Conservation (phyloP, 2,329 filamentous ascomycete genomes). For the Periconia digitata region DNA sequence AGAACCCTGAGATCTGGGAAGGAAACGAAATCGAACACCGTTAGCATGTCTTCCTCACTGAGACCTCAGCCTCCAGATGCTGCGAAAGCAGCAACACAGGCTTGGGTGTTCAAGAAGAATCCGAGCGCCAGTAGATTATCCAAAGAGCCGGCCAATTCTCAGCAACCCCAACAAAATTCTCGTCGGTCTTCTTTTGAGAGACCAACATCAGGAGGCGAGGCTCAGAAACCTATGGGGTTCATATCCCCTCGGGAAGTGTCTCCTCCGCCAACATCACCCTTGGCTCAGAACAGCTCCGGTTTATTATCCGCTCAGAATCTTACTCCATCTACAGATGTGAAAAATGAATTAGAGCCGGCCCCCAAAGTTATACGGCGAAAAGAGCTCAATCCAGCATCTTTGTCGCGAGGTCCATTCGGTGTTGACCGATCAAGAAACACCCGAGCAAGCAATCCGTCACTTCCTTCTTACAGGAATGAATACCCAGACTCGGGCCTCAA, state of each 20-base stretch:
- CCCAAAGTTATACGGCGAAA: slow-evolving; percentile 19
- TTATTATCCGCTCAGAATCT: slow-evolving; percentile 16
- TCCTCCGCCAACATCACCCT: slow-evolving; percentile 23
- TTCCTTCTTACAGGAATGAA: slow-evolving; percentile 53
- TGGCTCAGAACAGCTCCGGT: slow-evolving; percentile 25
- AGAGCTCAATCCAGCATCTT: slow-evolving; percentile 7
- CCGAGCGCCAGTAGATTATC: slow-evolving; percentile 18
- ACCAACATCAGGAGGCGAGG: slow-evolving; percentile 13
- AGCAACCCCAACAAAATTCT: slow-evolving; percentile 17
- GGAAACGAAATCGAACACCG: slow-evolving; percentile 49
- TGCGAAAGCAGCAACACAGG: slow-evolving; percentile 63
- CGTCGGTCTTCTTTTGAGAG: slow-evolving; percentile 33
- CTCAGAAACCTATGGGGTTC: slow-evolving; percentile 11
- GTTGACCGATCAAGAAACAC: slow-evolving; percentile 8
- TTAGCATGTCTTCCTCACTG: slow-evolving; percentile 48
- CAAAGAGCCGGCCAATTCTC: neutral
- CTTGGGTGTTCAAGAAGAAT: slow-evolving; percentile 52
- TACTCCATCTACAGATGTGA: slow-evolving; percentile 14
- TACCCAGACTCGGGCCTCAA: slow-evolving; percentile 42
- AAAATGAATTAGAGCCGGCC: slow-evolving; percentile 14
- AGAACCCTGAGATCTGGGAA: slow-evolving; percentile 54
- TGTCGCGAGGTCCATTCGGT: slow-evolving; percentile 10
- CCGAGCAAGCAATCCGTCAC: slow-evolving; percentile 10
- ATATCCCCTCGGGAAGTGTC: slow-evolving; percentile 7
- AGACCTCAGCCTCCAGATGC: slow-evolving; percentile 56